Evolutionary conservation across 148 eudicot genomes (phyloP), one percentile per base, ranked within the genome.

Genomic region (Polygonum aviculare): DNA sequence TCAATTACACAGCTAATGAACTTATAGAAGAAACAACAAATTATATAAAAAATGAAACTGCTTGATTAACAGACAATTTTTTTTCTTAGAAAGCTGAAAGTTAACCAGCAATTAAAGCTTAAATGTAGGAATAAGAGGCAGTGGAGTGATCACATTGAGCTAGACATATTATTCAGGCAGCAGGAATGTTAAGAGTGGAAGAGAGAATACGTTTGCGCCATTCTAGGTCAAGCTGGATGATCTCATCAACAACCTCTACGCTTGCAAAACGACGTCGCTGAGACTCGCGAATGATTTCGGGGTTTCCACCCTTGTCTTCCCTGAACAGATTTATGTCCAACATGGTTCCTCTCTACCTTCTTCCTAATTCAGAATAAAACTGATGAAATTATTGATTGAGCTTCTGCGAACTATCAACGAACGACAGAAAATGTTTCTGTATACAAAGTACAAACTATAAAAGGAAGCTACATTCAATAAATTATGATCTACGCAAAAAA

Each of bases 251-350:
- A 33, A 94, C 79, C 48, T 77, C 90, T 22, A 86, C 92, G 63
- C 84, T 84, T 18, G 91, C 89, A 55, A 77, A 90, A 21, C 98
- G 91, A 10, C 95, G 91, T 31, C 97, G 93, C 80, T 87, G 91
- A 2, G 95, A 94, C 55, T 90, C 97, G 19, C 98, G 86, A 50
- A 94, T 89, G 48, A 84, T 75, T 52, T 94, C 93, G 2, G 97
- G 98, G 67, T 92, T 82, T 9, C 83, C 77, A 1, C 96, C 98
- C 81, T 92, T 94, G 38, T 94, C 97, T 75, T 74, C 90, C 12
- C 98, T 76, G 75, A 92, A 92, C 4, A 94, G 85, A 60, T 92
- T 94, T 51, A 94, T 89, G 83, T 94, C 98, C 87, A 94, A 78
- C 98, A 94, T 91, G 73, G 19, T 41, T 38, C 40, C 73, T 69